These are phyloP conservation scores for Hymenotorrendiella dingleyae DNA, from an alignment of 2,329 filamentous ascomycete species.

Conservation along the genomic window DNA sequence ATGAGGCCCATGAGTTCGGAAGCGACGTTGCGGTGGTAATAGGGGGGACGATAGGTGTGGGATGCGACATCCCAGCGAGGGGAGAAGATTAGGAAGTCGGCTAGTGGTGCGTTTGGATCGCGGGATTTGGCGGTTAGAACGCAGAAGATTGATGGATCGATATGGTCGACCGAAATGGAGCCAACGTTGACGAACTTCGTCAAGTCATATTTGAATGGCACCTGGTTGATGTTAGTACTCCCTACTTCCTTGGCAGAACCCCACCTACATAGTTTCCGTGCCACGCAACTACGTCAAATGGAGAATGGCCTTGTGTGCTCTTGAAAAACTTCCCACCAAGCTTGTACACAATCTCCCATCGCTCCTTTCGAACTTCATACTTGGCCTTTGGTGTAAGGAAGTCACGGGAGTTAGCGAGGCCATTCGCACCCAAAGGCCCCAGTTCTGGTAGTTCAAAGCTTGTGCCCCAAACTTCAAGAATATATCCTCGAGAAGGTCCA, in stretches of 20 bases:
- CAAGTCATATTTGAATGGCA: conserved; percentile 73
- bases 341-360: conserved; percentile 41
- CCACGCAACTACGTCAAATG: conserved; percentile 74
- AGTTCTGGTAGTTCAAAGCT: conserved; percentile 60
- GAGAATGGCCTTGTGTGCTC: conserved; percentile 60
- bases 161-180: conserved; percentile 56
- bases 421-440: conserved; percentile 58
- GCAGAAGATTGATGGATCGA: conserved; percentile 61
- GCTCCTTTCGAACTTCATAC: conserved; percentile 39
- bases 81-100: conserved; percentile 64
- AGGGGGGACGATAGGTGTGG: conserved; percentile 53
- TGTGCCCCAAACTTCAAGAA: conserved; percentile 58
- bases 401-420: conserved; percentile 57
- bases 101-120: conserved; percentile 48
- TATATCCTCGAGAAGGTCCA: conserved; percentile 52
- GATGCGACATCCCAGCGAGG: conserved; percentile 60
- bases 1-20: conserved; percentile 42
- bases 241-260: too few relatives aligned
- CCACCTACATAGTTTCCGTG: conserved; percentile 51
- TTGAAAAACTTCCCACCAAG: conserved; percentile 61
- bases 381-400: conserved; percentile 56
- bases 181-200: conserved; percentile 54
- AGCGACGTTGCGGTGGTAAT: conserved; percentile 51
- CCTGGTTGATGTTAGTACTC: conserved; percentile 23
- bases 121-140: conserved; percentile 56